Percentiles rank a stretch among this genome's conserved stretches.
Evolutionary conservation across 495 filamentous ascomycete species (phyloP).

Genomic region (Tuber microsphaerosporum): DNA sequence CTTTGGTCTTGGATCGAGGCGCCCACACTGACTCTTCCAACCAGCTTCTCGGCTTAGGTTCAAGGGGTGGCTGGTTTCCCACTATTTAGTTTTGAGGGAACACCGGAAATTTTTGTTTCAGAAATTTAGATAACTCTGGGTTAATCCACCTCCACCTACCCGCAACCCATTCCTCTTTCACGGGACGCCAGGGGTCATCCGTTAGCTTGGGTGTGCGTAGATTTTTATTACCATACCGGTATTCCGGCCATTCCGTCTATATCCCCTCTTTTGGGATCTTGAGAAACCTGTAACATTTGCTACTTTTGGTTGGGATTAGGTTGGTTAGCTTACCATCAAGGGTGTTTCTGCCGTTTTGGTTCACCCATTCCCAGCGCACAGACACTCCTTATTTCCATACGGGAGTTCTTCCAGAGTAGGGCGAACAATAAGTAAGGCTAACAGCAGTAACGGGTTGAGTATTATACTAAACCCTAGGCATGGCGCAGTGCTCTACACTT

Average conservation of each 20-base stretch:
- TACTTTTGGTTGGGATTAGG: not conserved
- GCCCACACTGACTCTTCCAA: conserved; percentile 25
- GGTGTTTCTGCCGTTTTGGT: conserved; percentile 24
- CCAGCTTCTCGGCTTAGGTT: conserved; percentile 29
- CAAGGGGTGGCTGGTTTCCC: conserved; percentile 3
- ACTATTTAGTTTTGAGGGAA: not conserved
- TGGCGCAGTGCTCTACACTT: not conserved
- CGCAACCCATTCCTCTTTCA: not conserved
- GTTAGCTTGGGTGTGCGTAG: not conserved
- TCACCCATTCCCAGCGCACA: conserved; percentile 26
- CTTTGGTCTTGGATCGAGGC: conserved; percentile 35
- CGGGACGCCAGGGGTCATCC: not conserved
- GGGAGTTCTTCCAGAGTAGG: conserved; percentile 16
- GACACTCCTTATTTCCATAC: conserved; percentile 13
- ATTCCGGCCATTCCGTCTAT: not conserved
- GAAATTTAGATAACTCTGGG: not conserved
- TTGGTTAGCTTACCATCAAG: conserved; percentile 7
- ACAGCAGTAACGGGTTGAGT: conserved; percentile 25
- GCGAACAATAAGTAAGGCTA: conserved; percentile 31
- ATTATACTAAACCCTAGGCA: conserved; percentile 10
- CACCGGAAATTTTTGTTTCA: not conserved
- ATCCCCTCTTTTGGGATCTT: not conserved
- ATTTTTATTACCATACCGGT: not conserved
- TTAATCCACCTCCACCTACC: not conserved
- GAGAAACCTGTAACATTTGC: not conserved